Conservation (phyloP, 2,329 filamentous ascomycete genomes). For the Curvularia sp. region DNA sequence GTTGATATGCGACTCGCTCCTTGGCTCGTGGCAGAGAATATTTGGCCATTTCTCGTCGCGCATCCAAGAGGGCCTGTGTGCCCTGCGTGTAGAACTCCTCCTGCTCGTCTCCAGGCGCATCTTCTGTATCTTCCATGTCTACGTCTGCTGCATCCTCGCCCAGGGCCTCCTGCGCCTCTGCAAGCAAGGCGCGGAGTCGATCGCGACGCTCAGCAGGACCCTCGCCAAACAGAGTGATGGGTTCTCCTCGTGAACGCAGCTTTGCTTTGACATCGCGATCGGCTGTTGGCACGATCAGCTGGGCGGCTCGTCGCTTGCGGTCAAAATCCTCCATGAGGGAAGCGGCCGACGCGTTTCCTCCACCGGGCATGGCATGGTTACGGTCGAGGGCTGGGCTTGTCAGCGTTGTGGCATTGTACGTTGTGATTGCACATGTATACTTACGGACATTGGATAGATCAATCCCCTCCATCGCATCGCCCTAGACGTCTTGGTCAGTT, state of each 20-base stretch:
- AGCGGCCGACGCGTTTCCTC: constrained; percentile 81
- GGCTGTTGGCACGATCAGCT: constrained; percentile 91
- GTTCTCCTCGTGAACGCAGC: constrained; percentile 81
- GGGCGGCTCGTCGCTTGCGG: constrained; percentile 86
- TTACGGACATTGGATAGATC: constrained; percentile 69
- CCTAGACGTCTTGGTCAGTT: constrained; percentile 47
- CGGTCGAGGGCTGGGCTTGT: constrained; percentile 67
- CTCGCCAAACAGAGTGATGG: constrained; percentile 93
- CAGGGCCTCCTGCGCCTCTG: constrained; percentile 71
- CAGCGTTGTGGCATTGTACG: not conserved
- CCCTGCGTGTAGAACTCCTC: constrained; percentile 97
- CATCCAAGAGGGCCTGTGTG: constrained; percentile 73
- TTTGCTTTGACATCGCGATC: constrained; percentile 80
- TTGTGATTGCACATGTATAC: constrained; percentile 39
- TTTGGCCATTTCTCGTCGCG: constrained; percentile 78
- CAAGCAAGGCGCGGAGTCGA: constrained; percentile 80
- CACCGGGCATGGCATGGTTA: constrained; percentile 82
- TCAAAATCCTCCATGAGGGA: constrained; percentile 88
- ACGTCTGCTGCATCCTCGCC: constrained; percentile 59
- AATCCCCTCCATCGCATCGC: constrained; percentile 64
- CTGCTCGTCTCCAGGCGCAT: constrained; percentile 63
- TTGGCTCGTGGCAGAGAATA: constrained; percentile 86
- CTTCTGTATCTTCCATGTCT: constrained; percentile 59
- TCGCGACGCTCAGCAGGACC: constrained; percentile 85
- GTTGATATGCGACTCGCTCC: constrained; percentile 77